A percentile compares a stretch with the other conserved stretches of the same genome.
Conservation (phyloP, 2,329 filamentous ascomycete genomes). For the Hymenoscyphus fructigenus region DNA sequence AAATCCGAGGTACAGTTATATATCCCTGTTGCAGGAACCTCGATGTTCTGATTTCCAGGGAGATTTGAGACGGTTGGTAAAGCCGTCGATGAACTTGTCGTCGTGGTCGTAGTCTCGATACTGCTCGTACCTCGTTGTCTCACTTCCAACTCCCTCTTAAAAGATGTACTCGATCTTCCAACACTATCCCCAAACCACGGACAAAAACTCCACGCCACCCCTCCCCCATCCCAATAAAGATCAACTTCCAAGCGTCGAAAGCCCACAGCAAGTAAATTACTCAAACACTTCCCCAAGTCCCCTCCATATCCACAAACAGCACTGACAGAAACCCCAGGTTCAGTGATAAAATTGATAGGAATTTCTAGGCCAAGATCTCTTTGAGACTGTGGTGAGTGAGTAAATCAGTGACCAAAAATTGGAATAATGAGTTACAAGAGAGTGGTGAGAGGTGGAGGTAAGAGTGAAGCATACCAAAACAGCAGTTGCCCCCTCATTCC, state of each 20-base stretch:
- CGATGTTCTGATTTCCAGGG: slow-evolving; percentile 26
- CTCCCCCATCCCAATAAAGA: slow-evolving; percentile 60
- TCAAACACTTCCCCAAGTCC: slow-evolving; percentile 55
- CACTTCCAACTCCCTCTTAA: not conserved
- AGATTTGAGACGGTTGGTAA: slow-evolving; percentile 21
- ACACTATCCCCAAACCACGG: slow-evolving; percentile 44
- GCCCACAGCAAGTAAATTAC: slow-evolving; percentile 60
- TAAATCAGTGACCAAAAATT: not conserved
- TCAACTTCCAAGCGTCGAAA: slow-evolving; percentile 59
- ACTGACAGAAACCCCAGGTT: slow-evolving; percentile 54
- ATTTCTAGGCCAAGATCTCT: slow-evolving; percentile 58
- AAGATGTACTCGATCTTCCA: not conserved
- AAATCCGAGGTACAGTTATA: slow-evolving; percentile 55
- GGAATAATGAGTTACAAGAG: not conserved
- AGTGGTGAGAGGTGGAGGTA: not conserved
- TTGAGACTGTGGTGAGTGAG: slow-evolving; percentile 46
- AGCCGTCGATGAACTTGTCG: slow-evolving; percentile 17
- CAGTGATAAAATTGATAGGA: slow-evolving; percentile 62
- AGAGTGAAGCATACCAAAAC: not conserved
- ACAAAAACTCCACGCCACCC: slow-evolving; percentile 58
- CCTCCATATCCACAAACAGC: slow-evolving; percentile 57
- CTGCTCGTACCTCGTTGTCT: slow-evolving; percentile 2
- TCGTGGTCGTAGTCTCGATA: not conserved
- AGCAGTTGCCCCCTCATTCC: not conserved
- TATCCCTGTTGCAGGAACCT: slow-evolving; percentile 48